Evolutionary conservation across 495 filamentous ascomycete genomes (phyloP).

Genomic region (Tuber microsphaerosporum): DNA sequence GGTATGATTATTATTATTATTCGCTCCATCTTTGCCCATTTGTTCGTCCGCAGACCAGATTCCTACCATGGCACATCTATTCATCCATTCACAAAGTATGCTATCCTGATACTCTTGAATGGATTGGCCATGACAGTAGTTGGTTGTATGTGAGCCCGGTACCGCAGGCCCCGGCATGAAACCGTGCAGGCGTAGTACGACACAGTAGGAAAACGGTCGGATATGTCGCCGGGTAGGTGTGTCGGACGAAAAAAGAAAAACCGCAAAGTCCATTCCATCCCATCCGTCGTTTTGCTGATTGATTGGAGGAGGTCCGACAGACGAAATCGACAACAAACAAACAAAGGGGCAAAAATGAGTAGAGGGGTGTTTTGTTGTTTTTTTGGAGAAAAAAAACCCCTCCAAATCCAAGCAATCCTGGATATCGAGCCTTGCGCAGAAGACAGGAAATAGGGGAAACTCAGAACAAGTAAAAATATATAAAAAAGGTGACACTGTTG

Average conservation of each 20-base stretch:
- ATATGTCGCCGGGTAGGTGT: neutral
- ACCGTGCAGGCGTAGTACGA: neutral
- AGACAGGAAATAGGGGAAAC: neutral
- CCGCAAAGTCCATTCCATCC: neutral
- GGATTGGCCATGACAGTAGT: neutral
- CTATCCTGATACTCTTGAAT: neutral
- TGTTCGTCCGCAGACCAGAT: neutral
- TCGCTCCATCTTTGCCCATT: neutral
- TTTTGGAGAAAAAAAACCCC: neutral
- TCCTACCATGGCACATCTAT: neutral
- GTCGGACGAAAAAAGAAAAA: neutral
- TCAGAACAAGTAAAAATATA: neutral
- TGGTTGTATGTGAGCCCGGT: neutral
- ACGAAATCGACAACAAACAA: neutral
- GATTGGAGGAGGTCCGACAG: neutral
- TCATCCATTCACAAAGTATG: neutral
- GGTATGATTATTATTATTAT: neutral
- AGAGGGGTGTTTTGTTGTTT: neutral
- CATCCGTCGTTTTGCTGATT: neutral
- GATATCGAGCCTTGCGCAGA: neutral
- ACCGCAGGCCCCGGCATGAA: neutral
- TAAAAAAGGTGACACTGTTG: neutral
- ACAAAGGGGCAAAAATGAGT: neutral
- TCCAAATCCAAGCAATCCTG: neutral
- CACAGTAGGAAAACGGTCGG: neutral